phyloP scores from a whole-genome alignment of 23 red algal genomes.

The Porphyridium purpureum region DNA sequence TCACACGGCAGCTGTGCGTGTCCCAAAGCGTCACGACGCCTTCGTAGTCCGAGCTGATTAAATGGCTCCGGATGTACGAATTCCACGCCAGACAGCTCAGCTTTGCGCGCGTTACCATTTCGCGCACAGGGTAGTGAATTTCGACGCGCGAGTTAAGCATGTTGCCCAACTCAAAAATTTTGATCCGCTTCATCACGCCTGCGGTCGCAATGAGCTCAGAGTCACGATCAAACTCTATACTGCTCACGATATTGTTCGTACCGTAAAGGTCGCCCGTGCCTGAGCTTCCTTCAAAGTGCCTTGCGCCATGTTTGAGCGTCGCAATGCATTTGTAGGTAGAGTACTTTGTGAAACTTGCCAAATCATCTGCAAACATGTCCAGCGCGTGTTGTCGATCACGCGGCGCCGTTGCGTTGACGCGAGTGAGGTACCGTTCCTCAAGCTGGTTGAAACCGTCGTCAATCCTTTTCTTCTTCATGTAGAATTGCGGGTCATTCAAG shows the following conservation, averaged over 20 bases:
- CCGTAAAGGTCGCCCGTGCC: constrained; percentile 35
- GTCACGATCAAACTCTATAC: constrained; percentile 85
- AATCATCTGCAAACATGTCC: constrained; percentile 23
- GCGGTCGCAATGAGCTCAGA: constrained; percentile 72
- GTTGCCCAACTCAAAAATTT: constrained; percentile 83
- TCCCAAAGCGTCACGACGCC: constrained; percentile 89
- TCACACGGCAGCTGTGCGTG: constrained; percentile 8
- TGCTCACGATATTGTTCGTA: constrained; percentile 78
- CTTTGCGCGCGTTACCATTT: constrained; percentile 71
- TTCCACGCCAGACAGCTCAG: constrained; percentile 88
- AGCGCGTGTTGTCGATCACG: constrained; percentile 8
- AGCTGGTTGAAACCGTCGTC: constrained; percentile 21
- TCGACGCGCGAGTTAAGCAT: constrained; percentile 7
- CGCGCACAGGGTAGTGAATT: constrained; percentile 79
- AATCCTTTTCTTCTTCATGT: constrained; percentile 26
- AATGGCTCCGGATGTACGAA: constrained; percentile 61
- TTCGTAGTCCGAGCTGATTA: constrained; percentile 83
- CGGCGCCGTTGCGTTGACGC: constrained; percentile 9
- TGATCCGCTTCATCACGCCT: constrained; percentile 78
- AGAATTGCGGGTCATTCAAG: background rate
- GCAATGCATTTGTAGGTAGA: constrained; percentile 23
- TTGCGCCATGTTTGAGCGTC: constrained; percentile 38
- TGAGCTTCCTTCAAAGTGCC: constrained; percentile 18
- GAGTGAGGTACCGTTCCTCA: constrained; percentile 34
- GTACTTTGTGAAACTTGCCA: constrained; percentile 56